Evolutionary conservation across 1,284 basidiomycete species (phyloP).

Genomic region (Volvariella volvacea): DNA sequence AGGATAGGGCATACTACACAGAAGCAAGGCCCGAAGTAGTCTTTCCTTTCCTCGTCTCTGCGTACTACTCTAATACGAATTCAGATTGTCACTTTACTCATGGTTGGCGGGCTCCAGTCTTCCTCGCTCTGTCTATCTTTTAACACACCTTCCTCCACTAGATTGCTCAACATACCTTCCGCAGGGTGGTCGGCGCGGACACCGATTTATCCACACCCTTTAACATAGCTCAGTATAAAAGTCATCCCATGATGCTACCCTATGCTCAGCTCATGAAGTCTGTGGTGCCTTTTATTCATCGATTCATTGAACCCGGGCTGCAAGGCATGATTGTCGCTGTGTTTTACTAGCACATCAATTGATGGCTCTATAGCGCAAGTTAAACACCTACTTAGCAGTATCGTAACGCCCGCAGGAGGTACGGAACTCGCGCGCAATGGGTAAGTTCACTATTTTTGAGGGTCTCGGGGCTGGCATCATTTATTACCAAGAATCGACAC

Average conservation of each 20-base stretch:
- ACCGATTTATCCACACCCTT: constrained; percentile 17
- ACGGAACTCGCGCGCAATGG: not conserved
- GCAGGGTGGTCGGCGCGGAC: constrained; percentile 16
- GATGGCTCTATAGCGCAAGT: constrained; percentile 6
- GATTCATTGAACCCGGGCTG: constrained; percentile 25
- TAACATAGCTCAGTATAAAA: constrained; percentile 17
- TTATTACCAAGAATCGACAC: too few species aligned
- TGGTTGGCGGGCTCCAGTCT: constrained; percentile 16
- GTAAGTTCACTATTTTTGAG: not conserved
- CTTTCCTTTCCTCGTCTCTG: constrained; percentile 1
- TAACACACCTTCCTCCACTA: constrained; percentile 8
- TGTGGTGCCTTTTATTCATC: constrained; percentile 18
- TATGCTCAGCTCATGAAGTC: constrained; percentile 23
- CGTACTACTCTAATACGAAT: not conserved
- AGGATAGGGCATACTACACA: constrained; percentile 33
- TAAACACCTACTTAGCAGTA: not conserved
- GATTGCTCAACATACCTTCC: constrained; percentile 27
- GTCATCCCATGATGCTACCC: constrained; percentile 21
- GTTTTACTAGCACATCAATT: constrained; percentile 2
- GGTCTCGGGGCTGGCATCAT: too few species aligned
- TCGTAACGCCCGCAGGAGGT: constrained; percentile 5
- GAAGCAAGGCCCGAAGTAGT: constrained; percentile 31
- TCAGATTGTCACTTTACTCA: constrained; percentile 28
- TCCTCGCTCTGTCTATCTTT: constrained; percentile 4
- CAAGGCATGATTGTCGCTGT: constrained; percentile 18